Conservation (phyloP, 352 stramenopile species). For the Phytophthora syringae region DNA sequence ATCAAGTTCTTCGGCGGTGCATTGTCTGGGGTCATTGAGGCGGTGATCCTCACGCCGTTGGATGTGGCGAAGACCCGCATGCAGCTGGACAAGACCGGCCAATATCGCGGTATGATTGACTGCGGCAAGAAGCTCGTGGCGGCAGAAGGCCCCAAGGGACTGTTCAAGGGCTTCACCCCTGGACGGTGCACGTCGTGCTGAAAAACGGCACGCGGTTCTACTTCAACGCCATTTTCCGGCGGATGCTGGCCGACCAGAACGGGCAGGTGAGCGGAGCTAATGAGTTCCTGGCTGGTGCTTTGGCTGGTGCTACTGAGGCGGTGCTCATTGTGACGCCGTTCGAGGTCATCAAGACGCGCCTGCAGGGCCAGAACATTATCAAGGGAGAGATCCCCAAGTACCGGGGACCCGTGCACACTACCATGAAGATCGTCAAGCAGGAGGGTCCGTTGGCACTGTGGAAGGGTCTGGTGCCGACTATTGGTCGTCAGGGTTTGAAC, state of each 20-base stretch:
- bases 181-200: slow-evolving; percentile 89
- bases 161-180: slow-evolving; percentile 92
- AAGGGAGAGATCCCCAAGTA: slow-evolving; percentile 88
- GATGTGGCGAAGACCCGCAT: slow-evolving; percentile 91
- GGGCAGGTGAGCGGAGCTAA: slow-evolving; percentile 82
- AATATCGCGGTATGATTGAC: slow-evolving; percentile 90
- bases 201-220: slow-evolving; percentile 93
- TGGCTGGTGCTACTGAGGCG: slow-evolving; percentile 95
- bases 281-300: slow-evolving; percentile 90
- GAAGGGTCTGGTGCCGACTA: slow-evolving; percentile 96
- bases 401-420: slow-evolving; percentile 91
- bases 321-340: slow-evolving; percentile 97
- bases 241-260: slow-evolving; percentile 76
- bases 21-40: slow-evolving; percentile 87
- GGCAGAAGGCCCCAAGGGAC: slow-evolving; percentile 74
- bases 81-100: slow-evolving; percentile 86
- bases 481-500: slow-evolving; percentile 97
- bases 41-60: slow-evolving; percentile 84
- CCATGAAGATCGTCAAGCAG: slow-evolving; percentile 91
- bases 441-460: slow-evolving; percentile 95
- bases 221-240: slow-evolving; percentile 88
- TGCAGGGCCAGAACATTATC: slow-evolving; percentile 93
- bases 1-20: slow-evolving; percentile 86
- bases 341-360: slow-evolving; percentile 98
- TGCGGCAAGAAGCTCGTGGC: slow-evolving; percentile 82